Evolutionary conservation across 1,284 basidiomycete species (phyloP), one percentile per base, ranked within the genome.

Genomic region (Chalciporus sp.): DNA sequence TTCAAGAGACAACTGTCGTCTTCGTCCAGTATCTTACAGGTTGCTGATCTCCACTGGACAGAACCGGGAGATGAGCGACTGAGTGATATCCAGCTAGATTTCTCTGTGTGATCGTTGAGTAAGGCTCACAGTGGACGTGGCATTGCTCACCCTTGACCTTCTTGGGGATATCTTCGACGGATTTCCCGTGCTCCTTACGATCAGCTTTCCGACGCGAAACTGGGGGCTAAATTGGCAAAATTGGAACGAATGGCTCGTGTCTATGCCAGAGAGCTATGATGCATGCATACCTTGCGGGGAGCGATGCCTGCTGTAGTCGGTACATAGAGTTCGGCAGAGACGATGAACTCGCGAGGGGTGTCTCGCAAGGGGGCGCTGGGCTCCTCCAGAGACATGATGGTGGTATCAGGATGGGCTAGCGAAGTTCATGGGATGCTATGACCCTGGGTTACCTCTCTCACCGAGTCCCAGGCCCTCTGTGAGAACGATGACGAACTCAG

Each of bases 81-180:
- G n/a, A 87, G 74, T 17, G 79, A 78, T 43, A 88, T 77, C 87
- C 87, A 90, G 62, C 83, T 88, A 11, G 84, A 75, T 70, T 86
- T 88, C 66, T 91, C 88, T 59, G 19, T 7, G 27, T 31, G 50
- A 11, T 39, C 51, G 33, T 53, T 51, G 28, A 56, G 53, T 23
- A 28, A 19, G 48, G 31, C 23, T 11, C 7, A 26, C 26, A 17
- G 20, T 7, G 20, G 7, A 41, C 31, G 42, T 28, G 41, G 43
- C 19, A 33, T 23, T 49, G 39, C 50, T 35, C 33, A 86, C 88
- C 88, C 79, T 81, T 88, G 57, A 88, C 72, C 47, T 73, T 74
- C 58, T 45, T 70, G 44, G 62, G 54, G 49, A 33, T 44, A 43
- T 68, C 64, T 14, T 68, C 63, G 28, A 62, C 51, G 44, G 70